Conservation (phyloP, 768 basidiomycete genomes). For the Russula emetica region DNA sequence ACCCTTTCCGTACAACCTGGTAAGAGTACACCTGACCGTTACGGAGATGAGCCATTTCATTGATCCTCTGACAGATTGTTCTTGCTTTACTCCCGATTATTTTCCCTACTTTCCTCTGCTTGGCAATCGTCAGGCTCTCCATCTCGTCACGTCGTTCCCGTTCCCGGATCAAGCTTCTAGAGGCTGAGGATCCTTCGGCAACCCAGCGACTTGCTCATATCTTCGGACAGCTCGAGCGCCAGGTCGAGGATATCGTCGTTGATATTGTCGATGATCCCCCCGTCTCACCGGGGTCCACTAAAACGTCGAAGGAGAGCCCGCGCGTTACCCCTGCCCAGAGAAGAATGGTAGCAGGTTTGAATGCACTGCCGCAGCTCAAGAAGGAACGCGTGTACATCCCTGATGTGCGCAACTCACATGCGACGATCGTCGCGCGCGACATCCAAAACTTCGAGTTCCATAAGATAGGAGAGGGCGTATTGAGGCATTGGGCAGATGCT, state of each 20-base stretch:
- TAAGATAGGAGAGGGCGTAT: slow-evolving; percentile 55
- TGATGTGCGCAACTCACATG: slow-evolving; percentile 61
- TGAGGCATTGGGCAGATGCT: slow-evolving; percentile 68
- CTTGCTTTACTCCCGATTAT: slow-evolving; percentile 59
- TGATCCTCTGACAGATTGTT: slow-evolving; percentile 39
- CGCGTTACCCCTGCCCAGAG: slow-evolving; percentile 54
- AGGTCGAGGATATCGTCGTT: slow-evolving; percentile 56
- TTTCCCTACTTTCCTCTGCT: slow-evolving; percentile 52
- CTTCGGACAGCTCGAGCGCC: slow-evolving; percentile 53
- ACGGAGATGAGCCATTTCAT: neutral
- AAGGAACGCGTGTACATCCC: slow-evolving; percentile 68
- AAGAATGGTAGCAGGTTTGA: slow-evolving; percentile 54
- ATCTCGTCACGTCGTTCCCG: slow-evolving; percentile 57
- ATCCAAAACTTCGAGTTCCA: slow-evolving; percentile 55
- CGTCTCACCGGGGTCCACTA: neutral
- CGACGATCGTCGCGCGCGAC: slow-evolving; percentile 66
- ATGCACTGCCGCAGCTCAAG: slow-evolving; percentile 60
- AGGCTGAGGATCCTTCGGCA: slow-evolving; percentile 45
- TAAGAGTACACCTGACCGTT: slow-evolving; percentile 36
- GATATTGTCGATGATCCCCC: slow-evolving; percentile 49
- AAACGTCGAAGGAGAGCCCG: slow-evolving; percentile 28
- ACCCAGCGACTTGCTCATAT: slow-evolving; percentile 52
- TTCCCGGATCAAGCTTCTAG: slow-evolving; percentile 59
- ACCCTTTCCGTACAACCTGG: slow-evolving; percentile 67
- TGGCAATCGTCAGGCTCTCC: slow-evolving; percentile 53